Conservation (phyloP, 306 rosid species). For the Castanea mollissima region DNA sequence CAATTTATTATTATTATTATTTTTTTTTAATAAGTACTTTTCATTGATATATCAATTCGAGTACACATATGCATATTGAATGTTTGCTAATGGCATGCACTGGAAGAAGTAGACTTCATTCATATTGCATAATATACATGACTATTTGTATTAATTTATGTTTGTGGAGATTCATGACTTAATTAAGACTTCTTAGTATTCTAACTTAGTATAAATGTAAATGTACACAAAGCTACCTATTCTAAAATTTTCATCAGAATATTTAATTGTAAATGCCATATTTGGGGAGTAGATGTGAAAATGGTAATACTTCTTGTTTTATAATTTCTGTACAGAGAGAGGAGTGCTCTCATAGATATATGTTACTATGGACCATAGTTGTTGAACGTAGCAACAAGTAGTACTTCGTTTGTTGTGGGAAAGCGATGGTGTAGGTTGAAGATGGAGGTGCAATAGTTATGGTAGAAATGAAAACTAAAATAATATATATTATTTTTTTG, state of each 20-base stretch:
- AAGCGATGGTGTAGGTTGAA: too few relatives aligned
- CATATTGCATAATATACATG: neutral
- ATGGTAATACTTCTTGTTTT: neutral
- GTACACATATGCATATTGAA: neutral
- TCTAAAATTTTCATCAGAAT: neutral
- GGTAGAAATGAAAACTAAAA: too few relatives aligned
- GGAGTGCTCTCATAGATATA: neutral
- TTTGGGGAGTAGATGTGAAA: neutral
- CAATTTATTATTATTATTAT: neutral
- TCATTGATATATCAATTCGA: neutral
- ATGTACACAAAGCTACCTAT: neutral
- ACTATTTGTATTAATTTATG: neutral
- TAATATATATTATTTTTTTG: too few relatives aligned
- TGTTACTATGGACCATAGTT: neutral
- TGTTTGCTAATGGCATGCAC: neutral
- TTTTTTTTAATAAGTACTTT: neutral
- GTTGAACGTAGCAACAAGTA: neutral
- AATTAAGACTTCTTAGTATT: neutral
- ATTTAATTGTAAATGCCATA: neutral
- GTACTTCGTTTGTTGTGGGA: too few relatives aligned
- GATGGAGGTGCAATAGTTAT: too few relatives aligned
- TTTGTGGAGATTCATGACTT: neutral
- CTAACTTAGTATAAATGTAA: neutral
- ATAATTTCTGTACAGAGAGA: neutral
- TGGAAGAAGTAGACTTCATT: neutral